These are phyloP conservation scores for Cercophora samala DNA, from an alignment of 495 filamentous ascomycete species.

Conservation along the genomic window DNA sequence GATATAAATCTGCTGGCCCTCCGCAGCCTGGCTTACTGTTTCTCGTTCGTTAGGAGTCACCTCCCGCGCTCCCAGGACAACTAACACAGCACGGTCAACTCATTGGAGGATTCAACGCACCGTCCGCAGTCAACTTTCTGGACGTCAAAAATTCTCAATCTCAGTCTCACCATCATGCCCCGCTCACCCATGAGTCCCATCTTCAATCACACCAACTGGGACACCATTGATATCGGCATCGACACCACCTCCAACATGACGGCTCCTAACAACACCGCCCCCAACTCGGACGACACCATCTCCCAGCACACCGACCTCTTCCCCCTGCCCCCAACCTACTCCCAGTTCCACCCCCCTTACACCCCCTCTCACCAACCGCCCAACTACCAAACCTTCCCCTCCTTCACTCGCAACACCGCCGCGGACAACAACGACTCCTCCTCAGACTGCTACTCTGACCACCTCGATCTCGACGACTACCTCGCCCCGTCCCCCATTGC, in stretches of 20 bases:
- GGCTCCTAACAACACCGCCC: not conserved
- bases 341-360: conserved; percentile 3
- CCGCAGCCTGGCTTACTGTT: not conserved
- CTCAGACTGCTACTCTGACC: conserved; percentile 8
- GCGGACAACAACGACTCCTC: not conserved
- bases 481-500: not conserved
- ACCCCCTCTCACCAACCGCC: not conserved
- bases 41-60: not conserved
- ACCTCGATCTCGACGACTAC: conserved; percentile 9
- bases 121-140: conserved; percentile 1
- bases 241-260: not conserved
- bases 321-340: conserved; percentile 9
- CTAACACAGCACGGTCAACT: not conserved
- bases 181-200: not conserved
- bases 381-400: conserved; percentile 8
- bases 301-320: not conserved
- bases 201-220: conserved; percentile 8
- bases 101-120: not conserved
- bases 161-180: not conserved
- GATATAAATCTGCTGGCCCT: not conserved
- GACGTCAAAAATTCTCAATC: not conserved
- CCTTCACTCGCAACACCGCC: not conserved
- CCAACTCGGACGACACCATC: not conserved
- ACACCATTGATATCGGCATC: conserved; percentile 8
- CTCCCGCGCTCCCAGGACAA: conserved; percentile 1